Conservation (phyloP, 2,329 filamentous ascomycete genomes). For the Aspergillus pseudoglaucus region DNA sequence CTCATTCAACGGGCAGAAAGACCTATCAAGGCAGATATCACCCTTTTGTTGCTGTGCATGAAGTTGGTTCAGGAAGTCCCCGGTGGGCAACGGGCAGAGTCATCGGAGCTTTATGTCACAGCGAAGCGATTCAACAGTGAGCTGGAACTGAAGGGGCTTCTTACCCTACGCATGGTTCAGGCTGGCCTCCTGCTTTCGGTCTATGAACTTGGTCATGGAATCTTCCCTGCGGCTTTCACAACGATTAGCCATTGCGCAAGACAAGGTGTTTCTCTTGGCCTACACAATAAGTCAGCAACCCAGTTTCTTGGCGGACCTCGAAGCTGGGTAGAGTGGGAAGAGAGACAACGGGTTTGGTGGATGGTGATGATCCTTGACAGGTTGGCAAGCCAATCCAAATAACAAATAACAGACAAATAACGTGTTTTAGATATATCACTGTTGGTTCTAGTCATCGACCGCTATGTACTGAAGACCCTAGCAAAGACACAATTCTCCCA, state of each 20-base stretch:
- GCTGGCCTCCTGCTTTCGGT: slow-evolving; percentile 1
- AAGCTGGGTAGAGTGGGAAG: slow-evolving; percentile 1
- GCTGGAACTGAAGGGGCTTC: neutral
- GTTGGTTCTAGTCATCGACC: neutral
- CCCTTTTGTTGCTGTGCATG: neutral
- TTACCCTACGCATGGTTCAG: neutral
- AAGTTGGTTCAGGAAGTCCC: neutral
- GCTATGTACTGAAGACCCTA: neutral
- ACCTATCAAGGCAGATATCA: neutral
- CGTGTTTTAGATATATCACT: neutral
- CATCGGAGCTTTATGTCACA: neutral
- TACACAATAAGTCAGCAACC: neutral
- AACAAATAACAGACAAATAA: neutral
- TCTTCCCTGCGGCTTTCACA: slow-evolving; percentile 3
- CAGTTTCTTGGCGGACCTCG: neutral
- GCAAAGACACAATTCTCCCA: neutral
- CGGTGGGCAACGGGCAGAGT: neutral
- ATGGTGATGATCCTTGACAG: neutral
- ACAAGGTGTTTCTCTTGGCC: neutral
- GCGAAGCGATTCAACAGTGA: neutral
- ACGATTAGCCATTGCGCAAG: slow-evolving; percentile 3
- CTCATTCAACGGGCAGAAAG: neutral
- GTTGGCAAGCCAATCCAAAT: neutral
- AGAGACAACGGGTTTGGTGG: neutral
- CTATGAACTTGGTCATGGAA: slow-evolving; percentile 5